Evolutionary conservation across 2,329 filamentous ascomycete genomes (phyloP).

Genomic region (Grosmannia huntii): DNA sequence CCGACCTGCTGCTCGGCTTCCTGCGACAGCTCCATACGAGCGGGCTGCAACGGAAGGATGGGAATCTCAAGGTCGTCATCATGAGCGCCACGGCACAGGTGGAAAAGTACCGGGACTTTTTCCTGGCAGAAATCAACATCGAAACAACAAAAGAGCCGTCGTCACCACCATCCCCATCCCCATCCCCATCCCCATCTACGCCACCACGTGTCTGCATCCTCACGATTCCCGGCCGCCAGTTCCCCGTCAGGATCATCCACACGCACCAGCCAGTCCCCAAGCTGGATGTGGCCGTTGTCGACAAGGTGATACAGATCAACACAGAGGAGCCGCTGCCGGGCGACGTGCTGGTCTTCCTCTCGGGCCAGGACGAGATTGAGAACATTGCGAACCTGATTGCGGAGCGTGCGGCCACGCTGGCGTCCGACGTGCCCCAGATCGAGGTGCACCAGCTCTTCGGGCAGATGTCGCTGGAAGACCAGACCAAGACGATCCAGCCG

Average conservation of each 20-base stretch:
- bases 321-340: constrained; percentile 81
- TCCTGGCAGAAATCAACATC: constrained; percentile 24
- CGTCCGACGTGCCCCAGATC: constrained; percentile 60
- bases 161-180: neutral
- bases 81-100: constrained; percentile 97
- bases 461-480: constrained; percentile 72
- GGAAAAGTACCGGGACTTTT: constrained; percentile 64
- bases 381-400: constrained; percentile 67
- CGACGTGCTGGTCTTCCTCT: constrained; percentile 84
- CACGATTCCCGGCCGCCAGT: constrained; percentile 77
- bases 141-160: neutral
- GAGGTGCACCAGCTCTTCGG: constrained; percentile 75
- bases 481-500: constrained; percentile 75
- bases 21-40: constrained; percentile 52
- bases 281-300: constrained; percentile 68
- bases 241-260: constrained; percentile 68
- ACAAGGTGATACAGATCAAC: constrained; percentile 77
- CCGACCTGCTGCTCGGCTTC: constrained; percentile 83
- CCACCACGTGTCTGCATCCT: constrained; percentile 26
- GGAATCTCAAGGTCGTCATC: constrained; percentile 75
- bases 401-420: constrained; percentile 61
- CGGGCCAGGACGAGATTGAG: constrained; percentile 88
- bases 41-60: constrained; percentile 38
- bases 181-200: neutral
- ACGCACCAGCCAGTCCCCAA: constrained; percentile 63